Percentiles rank a stretch among this genome's conserved stretches.
These are phyloP conservation scores for Lignosus rhinocerotis DNA, from an alignment of 1,284 basidiomycete species.

Conservation along the genomic window DNA sequence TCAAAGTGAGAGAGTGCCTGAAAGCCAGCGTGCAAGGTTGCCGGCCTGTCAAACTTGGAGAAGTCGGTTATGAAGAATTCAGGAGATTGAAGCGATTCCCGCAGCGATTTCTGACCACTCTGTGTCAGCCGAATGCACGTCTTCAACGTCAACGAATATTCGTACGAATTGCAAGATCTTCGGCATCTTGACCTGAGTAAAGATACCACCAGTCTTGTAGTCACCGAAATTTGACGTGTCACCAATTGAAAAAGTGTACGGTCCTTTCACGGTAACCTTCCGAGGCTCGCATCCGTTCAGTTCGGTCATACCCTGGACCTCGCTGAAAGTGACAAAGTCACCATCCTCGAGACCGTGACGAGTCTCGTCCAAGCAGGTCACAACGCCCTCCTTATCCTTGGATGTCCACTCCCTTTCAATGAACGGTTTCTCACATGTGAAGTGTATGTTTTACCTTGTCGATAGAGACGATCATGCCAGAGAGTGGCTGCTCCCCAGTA, in stretches of 20 bases:
- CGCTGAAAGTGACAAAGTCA: conserved; percentile 96
- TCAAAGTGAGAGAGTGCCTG: conserved; percentile 89
- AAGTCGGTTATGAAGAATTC: conserved; percentile 97
- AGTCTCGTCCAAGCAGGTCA: conserved; percentile 96
- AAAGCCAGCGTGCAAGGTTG: conserved; percentile 92
- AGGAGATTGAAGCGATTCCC: conserved; percentile 81
- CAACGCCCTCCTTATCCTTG: conserved; percentile 85
- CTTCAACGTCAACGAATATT: conserved; percentile 13
- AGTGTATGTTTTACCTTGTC: conserved; percentile 56
- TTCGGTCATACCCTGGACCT: conserved; percentile 94
- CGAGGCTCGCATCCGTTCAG: conserved; percentile 90
- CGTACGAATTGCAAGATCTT: conserved; percentile 91
- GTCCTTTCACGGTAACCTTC: conserved; percentile 93
- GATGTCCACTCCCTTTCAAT: conserved; percentile 1
- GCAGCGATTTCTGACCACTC: conserved; percentile 80
- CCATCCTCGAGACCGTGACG: conserved; percentile 98
- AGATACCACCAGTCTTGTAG: conserved; percentile 92
- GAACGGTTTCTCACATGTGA: not conserved
- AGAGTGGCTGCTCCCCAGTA: conserved; percentile 91
- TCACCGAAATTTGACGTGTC: conserved; percentile 79
- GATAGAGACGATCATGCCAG: conserved; percentile 95
- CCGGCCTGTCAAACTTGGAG: conserved; percentile 94
- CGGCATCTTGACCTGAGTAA: conserved; percentile 99
- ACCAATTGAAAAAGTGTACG: conserved; percentile 94
- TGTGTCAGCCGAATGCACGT: not conserved